Evolutionary conservation across 1,284 basidiomycete genomes (phyloP), one percentile per base, ranked within the genome.

Genomic region (Leccinum pachyderme): DNA sequence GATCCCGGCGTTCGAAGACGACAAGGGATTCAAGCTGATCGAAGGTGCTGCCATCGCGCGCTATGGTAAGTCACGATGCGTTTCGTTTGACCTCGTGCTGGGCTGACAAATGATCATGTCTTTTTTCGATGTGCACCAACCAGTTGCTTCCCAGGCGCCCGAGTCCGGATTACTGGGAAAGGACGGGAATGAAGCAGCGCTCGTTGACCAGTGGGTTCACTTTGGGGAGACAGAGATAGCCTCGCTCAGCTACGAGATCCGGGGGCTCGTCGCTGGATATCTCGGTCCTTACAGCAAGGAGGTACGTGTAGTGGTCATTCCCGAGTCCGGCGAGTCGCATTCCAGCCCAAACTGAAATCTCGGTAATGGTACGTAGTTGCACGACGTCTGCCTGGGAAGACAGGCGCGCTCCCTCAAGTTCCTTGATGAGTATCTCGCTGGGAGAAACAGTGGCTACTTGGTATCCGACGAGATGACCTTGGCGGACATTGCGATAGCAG

Each of bases 381-480:
- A 70, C 29, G 50, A 56, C 11, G 61, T 47, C 39, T 28, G 48
- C 29, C 53, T 68, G 4, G 57, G 63, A 49, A 64, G 56, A 32
- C 59, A 73, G 49, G 68, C 58, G 45, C 68, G 60, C 55, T 48
- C 63, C 35, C 71, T 79, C 56, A 63, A 61, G 46, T 65, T 66
- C 66, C 73, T 87, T 57, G 76, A 87, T 66, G 68, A 73, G 48
- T 64, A 78, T 65, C 80, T 87, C 61, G 67, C 75, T 51, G 69
- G 72, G 61, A 73, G 75, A 61, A 79, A 80, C 41, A 58, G 59
- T 41, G 67, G 63, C 2, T 87, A 79, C 75, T 73, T 87, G 61
- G 78, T 84, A 51, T 78, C 78, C 54, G 80, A 86, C 68, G 74
- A 77, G 62, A 73, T 87, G 72, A 81, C 84, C 54, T 73, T 84